Evolutionary conservation across 371 early-diverging fungal genomes (phyloP).

Genomic region (Smittium culicis): DNA sequence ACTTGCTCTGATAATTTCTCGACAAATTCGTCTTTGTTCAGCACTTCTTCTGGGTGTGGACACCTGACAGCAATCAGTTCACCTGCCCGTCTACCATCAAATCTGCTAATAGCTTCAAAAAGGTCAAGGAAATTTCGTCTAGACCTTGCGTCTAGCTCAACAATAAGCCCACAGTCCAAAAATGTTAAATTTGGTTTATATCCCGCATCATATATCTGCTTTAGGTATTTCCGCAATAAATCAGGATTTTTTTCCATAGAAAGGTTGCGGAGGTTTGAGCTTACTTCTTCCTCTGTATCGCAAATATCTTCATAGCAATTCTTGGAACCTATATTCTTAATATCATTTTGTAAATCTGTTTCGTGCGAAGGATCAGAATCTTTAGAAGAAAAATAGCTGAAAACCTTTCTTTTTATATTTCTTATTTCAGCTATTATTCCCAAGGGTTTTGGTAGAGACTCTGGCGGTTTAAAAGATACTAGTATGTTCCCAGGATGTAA

Average conservation of each 20-base stretch:
- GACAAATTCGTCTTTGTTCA: slow-evolving; percentile 61
- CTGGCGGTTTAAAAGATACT: slow-evolving; percentile 57
- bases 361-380: background rate
- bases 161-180: slow-evolving; percentile 82
- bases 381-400: no score
- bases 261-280: slow-evolving; percentile 6
- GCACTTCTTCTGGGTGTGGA: slow-evolving; percentile 52
- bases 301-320: no score
- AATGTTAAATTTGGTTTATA: slow-evolving; percentile 65
- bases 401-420: background rate
- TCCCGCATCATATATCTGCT: slow-evolving; percentile 42
- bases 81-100: slow-evolving; percentile 69
- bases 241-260: slow-evolving; percentile 22
- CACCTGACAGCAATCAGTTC: slow-evolving; percentile 79
- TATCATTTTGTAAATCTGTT: background rate
- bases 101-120: slow-evolving; percentile 69
- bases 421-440: background rate
- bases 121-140: slow-evolving; percentile 79
- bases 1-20: slow-evolving; percentile 62
- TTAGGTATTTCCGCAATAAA: slow-evolving; percentile 37
- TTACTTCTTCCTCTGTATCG: slow-evolving; percentile 7
- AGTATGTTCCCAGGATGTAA: slow-evolving; percentile 90
- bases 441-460: slow-evolving; percentile 1
- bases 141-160: slow-evolving; percentile 51
- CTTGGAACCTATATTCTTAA: no score